These are phyloP conservation scores for Hypsizygus ulmarius DNA, from an alignment of 1,284 basidiomycete genomes.

Conservation along the genomic window DNA sequence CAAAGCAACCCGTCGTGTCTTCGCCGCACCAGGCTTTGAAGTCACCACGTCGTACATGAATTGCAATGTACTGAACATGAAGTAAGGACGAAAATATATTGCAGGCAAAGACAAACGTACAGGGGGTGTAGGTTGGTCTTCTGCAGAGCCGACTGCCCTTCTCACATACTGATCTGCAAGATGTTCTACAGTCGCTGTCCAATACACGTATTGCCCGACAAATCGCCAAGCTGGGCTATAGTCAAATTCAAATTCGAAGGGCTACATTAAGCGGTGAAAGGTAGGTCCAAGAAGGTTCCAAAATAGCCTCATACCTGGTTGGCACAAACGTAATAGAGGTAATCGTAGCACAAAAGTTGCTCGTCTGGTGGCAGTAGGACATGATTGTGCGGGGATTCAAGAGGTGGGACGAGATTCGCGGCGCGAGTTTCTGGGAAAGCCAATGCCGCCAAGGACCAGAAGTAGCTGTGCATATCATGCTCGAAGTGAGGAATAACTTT, in stretches of 20 bases:
- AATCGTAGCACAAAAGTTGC: conserved; percentile 51
- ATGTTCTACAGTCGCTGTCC: conserved; percentile 34
- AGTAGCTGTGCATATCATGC: conserved; percentile 36
- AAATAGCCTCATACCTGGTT: conserved; percentile 31
- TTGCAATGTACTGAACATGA: conserved; percentile 50
- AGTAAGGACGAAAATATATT: not conserved
- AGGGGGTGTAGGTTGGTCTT: conserved; percentile 31
- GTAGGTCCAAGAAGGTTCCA: not conserved
- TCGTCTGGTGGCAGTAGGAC: conserved; percentile 45
- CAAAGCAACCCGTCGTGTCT: conserved; percentile 55
- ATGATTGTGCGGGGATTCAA: conserved; percentile 31
- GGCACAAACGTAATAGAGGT: conserved; percentile 46
- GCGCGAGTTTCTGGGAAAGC: conserved; percentile 37
- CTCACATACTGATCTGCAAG: conserved; percentile 37
- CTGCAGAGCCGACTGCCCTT: conserved; percentile 29
- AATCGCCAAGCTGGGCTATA: conserved; percentile 51
- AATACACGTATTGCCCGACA: conserved; percentile 47
- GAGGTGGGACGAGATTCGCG: conserved; percentile 31
- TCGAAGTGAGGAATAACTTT: conserved; percentile 39
- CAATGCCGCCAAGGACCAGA: conserved; percentile 39
- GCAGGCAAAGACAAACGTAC: conserved; percentile 23
- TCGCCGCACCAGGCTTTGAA: conserved; percentile 52
- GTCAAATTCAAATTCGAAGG: conserved; percentile 40
- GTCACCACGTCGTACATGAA: conserved; percentile 65
- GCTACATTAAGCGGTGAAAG: conserved; percentile 20